phyloP scores from a whole-genome alignment of 2,329 filamentous ascomycete species.

The Colletotrichum cordylinicola region DNA sequence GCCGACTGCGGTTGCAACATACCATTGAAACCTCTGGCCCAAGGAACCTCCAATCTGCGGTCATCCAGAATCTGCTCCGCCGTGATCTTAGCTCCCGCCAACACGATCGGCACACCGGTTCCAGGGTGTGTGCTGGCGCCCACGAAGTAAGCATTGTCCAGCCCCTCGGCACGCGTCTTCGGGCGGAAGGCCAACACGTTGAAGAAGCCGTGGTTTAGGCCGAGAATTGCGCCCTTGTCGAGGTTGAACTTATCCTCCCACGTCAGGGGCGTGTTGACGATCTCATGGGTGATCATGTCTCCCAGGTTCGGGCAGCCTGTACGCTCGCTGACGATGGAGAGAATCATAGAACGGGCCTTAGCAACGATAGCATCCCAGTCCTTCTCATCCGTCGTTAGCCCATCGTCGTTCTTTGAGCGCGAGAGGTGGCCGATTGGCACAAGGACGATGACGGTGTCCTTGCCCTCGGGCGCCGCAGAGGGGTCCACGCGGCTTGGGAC shows the following conservation, averaged over 20 bases:
- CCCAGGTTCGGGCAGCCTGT: constrained; percentile 60
- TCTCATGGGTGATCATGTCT: constrained; percentile 61
- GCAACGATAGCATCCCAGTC: constrained; percentile 68
- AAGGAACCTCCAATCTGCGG: constrained; percentile 31
- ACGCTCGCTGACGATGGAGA: constrained; percentile 64
- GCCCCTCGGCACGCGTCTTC: constrained; percentile 55
- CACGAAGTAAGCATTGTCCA: constrained; percentile 70
- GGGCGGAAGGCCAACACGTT: constrained; percentile 74
- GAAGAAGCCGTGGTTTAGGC: constrained; percentile 75
- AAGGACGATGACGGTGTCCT: constrained; percentile 72
- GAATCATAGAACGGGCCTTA: constrained; percentile 64
- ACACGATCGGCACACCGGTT: constrained; percentile 76
- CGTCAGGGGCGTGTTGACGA: constrained; percentile 67
- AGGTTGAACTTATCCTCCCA: constrained; percentile 77
- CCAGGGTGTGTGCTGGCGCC: constrained; percentile 79
- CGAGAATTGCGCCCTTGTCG: constrained; percentile 76
- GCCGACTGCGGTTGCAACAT: constrained; percentile 10
- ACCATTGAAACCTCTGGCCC: constrained; percentile 24
- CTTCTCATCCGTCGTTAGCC: constrained; percentile 42
- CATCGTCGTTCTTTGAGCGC: constrained; percentile 45
- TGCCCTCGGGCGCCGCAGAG: constrained; percentile 68
- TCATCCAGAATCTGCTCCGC: constrained; percentile 48
- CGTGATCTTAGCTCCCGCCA: constrained; percentile 71
- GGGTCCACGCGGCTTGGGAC: constrained; percentile 74
- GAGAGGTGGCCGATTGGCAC: constrained; percentile 75